phyloP scores from a whole-genome alignment of 768 basidiomycete species.

The Rhizopogon rudus region DNA sequence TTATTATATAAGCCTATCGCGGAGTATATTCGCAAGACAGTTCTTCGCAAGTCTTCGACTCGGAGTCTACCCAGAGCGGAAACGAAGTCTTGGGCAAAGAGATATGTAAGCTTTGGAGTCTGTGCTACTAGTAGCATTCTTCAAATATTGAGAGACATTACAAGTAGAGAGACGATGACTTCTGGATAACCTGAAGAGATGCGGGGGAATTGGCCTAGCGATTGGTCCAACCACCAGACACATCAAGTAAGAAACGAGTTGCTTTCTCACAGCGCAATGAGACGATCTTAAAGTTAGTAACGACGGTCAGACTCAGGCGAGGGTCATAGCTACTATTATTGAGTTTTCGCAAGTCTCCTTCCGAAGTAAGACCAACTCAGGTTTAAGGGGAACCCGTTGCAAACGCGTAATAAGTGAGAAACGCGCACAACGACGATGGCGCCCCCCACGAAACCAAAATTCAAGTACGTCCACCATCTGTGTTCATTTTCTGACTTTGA shows the following conservation, averaged over 20 bases:
- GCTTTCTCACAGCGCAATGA: too few relatives aligned
- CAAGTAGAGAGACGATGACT: background rate
- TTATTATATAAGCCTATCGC: too few relatives aligned
- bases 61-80: slow-evolving; percentile 65
- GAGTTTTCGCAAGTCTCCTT: too few relatives aligned
- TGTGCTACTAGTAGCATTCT: background rate
- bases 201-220: background rate
- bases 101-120: slow-evolving; percentile 53
- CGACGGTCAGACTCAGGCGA: too few relatives aligned
- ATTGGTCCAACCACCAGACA: background rate
- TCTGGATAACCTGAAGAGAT: background rate
- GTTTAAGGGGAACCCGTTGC: too few relatives aligned
- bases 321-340: too few relatives aligned
- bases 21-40: too few relatives aligned
- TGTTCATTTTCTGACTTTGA: background rate
- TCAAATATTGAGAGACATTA: background rate
- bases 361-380: too few relatives aligned
- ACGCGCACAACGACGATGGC: background rate
- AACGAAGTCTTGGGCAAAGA: slow-evolving; percentile 80
- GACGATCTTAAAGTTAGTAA: too few relatives aligned
- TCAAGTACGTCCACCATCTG: slow-evolving; percentile 15
- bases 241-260: background rate
- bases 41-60: slow-evolving; percentile 62
- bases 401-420: too few relatives aligned
- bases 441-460: slow-evolving; percentile 10